Base-by-base conservation (phyloP, 2,329 filamentous ascomycete genomes). In the Fonsecaea monophora region DNA sequence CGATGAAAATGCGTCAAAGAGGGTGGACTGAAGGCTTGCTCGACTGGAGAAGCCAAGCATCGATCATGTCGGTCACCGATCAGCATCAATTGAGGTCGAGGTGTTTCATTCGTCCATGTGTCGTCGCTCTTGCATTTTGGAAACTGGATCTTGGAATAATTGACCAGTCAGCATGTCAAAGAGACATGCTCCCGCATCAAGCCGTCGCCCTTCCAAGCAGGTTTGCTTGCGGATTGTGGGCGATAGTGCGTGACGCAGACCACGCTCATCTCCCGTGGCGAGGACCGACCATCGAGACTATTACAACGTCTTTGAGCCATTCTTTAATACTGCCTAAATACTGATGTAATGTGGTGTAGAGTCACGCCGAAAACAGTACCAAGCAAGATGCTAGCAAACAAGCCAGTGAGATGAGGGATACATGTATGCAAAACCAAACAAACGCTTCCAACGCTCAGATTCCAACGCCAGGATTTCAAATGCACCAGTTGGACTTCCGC, bases 31-130 rank as follows among this genome's bases (percentile, higher is more conserved):
- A 50, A 21, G 45, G 45, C 45, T 50, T 50, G 45, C 12, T 50
- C 21, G 21, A 50, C n/a, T 50, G 45, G 45, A 30, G 42, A 50
- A 30, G 45, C 45, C 45, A 50, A 50, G 45, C 21, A 50, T 9
- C 45, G 45, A 50, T 50, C 45, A 50, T 50, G 18, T 50, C 45
- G 45, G 45, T 15, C 45, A 50, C 45, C 45, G 45, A 50, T 50
- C 45, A 21, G 45, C 45, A 13, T 18, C 10, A 8, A 21, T 25
- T 30, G 21, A 32, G 18, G 21, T 30, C 45, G 45, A 25, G 45
- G 8, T 50, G 45, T 25, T 12, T 50, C 45, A 50, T 50, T 50
- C 45, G 45, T 30, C 18, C 53, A 37, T 37, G 30, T 7, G 32
- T 12, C 30, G 53, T 37, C 6, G 53, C 53, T 56, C 38, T 59